These are phyloP conservation scores for Ophiostoma himal-ulmi DNA, from an alignment of 2,329 filamentous ascomycete genomes.

Conservation along the genomic window DNA sequence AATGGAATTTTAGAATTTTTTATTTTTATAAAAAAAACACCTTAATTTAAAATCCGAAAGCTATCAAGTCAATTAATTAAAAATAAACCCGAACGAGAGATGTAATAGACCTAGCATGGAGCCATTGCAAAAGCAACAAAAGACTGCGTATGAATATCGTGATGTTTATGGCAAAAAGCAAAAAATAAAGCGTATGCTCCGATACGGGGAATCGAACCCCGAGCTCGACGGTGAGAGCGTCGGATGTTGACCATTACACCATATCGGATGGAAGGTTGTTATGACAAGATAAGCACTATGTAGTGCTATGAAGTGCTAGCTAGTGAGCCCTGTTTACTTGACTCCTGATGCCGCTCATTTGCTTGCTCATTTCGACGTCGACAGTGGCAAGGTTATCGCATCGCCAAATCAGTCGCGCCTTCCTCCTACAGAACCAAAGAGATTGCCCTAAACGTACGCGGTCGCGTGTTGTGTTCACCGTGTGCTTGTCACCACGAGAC, in stretches of 20 bases:
- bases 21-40: no score
- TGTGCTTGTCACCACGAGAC: not conserved
- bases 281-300: no score
- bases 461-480: not conserved
- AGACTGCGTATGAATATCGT: not conserved
- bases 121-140: not conserved
- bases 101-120: no score
- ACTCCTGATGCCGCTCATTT: not conserved
- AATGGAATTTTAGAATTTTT: no score
- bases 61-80: no score
- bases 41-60: no score
- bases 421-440: not conserved
- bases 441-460: not conserved
- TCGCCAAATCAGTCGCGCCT: not conserved
- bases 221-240: constrained; percentile 26
- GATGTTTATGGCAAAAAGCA: not conserved
- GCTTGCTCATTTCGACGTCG: not conserved
- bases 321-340: no score
- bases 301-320: not conserved
- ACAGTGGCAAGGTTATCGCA: not conserved
- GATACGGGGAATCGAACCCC: constrained; percentile 26
- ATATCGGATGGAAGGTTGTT: constrained; percentile 23
- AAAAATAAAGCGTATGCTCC: constrained; percentile 18
- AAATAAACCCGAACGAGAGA: no score
- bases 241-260: constrained; percentile 26